Evolutionary conservation across 2,329 filamentous ascomycete species (phyloP).

Genomic region (Talaromyces sp.): DNA sequence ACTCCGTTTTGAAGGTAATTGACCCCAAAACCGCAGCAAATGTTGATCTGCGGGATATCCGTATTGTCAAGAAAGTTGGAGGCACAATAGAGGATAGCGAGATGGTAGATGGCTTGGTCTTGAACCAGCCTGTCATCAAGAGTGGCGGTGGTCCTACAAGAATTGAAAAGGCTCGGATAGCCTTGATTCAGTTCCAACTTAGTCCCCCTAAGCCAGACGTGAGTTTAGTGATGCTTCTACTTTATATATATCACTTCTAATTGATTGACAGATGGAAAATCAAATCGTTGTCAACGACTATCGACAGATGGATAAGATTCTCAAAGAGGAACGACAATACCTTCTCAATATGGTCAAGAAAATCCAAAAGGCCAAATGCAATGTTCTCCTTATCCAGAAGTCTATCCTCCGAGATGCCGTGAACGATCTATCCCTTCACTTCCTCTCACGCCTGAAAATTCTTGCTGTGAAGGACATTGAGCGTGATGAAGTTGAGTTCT

Average conservation of each 20-base stretch:
- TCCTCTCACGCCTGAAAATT: slow-evolving; percentile 94
- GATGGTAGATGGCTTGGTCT: slow-evolving; percentile 87
- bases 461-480: slow-evolving; percentile 96
- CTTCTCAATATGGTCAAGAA: slow-evolving; percentile 99
- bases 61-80: slow-evolving; percentile 95
- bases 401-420: slow-evolving; percentile 96
- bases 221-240: slow-evolving; percentile 32
- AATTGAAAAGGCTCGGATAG: slow-evolving; percentile 97
- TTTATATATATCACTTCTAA: slow-evolving; percentile 16
- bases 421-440: slow-evolving; percentile 95
- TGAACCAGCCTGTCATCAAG: slow-evolving; percentile 91
- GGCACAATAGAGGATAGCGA: slow-evolving; percentile 98
- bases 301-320: slow-evolving; percentile 99
- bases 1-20: slow-evolving; percentile 92
- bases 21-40: slow-evolving; percentile 94
- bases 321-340: slow-evolving; percentile 98
- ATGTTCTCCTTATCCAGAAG: slow-evolving; percentile 96
- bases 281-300: slow-evolving; percentile 99
- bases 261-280: slow-evolving; percentile 77
- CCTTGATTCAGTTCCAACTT: slow-evolving; percentile 96
- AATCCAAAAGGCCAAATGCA: slow-evolving; percentile 99
- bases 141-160: slow-evolving; percentile 81
- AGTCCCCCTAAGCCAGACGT: slow-evolving; percentile 96
- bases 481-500: slow-evolving; percentile 96
- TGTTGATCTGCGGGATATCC: slow-evolving; percentile 92